Evolutionary conservation across 1,284 basidiomycete genomes (phyloP), one percentile per base, ranked within the genome.

Genomic region (Heterobasidion parviporum): DNA sequence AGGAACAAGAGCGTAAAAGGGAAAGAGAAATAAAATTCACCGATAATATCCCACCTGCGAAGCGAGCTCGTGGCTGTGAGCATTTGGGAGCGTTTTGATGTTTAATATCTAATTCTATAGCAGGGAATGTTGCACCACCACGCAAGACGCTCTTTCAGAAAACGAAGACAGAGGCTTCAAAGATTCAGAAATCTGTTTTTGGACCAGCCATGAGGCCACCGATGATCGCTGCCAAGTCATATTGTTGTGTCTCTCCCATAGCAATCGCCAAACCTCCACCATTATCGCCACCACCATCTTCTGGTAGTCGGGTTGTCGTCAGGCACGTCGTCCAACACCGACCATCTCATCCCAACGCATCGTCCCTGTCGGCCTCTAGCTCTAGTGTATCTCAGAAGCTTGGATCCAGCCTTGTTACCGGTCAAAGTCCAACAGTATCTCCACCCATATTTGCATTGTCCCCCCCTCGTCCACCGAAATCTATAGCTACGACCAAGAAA

Each of bases 111-210:
- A 46, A 59, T 56, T 36, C 59, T 46, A 45, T 48, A 54, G 58
- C 60, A 85, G 83, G 83, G 81, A 74, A 73, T 47, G 65, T 67
- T 33, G 59, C 67, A 43, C 60, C 68, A 47, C 79, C 76, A 60
- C 82, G 83, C 16, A 89, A 84, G 71, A 78, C 83, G 9, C 72
- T 91, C 10, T 82, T 91, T 61, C 85, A 90, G 71, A 89, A 87
- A 71, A 85, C 88, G 8, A 78, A 79, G 58, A 74, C 74, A 36
- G 83, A 89, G 63, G 83, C 86, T 12, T 82, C 79, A 44, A 85
- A 80, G 64, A 68, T 85, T 48, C 83, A 83, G 66, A 82, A 79
- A 65, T 78, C 77, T 35, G 69, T 85, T 61, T 87, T 81, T 63
- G 72, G 72, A 51, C 67, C 76, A 53, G 77, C 75, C 33, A 70